These are phyloP conservation scores for Chaetomiaceae sp. DNA, from an alignment of 2,329 filamentous ascomycete species.

Conservation along the genomic window DNA sequence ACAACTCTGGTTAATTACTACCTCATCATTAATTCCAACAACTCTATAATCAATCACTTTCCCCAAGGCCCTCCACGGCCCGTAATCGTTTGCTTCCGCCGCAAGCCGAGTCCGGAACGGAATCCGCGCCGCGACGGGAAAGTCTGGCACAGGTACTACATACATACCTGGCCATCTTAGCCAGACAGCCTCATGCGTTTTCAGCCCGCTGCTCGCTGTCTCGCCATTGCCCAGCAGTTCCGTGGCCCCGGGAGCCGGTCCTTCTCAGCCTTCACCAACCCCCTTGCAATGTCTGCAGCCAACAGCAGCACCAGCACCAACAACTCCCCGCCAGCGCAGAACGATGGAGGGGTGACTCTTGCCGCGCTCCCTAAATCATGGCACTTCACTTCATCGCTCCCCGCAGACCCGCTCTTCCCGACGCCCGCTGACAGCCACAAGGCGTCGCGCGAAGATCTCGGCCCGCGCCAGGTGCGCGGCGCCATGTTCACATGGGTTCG, in stretches of 20 bases:
- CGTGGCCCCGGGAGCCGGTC: constrained; percentile 14
- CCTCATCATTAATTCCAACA: no score
- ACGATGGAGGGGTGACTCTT: constrained; percentile 37
- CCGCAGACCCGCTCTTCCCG: constrained; percentile 71
- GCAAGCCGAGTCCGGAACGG: constrained; percentile 10
- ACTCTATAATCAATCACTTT: no score
- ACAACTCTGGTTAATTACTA: no score
- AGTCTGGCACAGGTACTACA: neutral
- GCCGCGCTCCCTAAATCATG: constrained; percentile 60
- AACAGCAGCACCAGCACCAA: constrained; percentile 15
- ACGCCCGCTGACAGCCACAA: constrained; percentile 78
- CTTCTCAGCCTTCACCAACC: constrained; percentile 6
- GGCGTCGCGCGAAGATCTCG: constrained; percentile 70
- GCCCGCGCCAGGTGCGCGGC: constrained; percentile 76
- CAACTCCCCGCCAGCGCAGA: neutral
- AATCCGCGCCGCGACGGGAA: neutral
- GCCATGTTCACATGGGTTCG: constrained; percentile 89
- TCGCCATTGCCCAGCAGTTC: constrained; percentile 24
- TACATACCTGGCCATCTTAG: no score
- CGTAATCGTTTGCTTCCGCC: neutral
- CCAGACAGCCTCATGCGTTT: constrained; percentile 23
- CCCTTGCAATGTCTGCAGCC: constrained; percentile 20
- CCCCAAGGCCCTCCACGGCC: neutral
- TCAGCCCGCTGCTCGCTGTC: constrained; percentile 25
- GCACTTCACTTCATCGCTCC: constrained; percentile 62